Conservation (phyloP, 805 yeast genomes). For the Candida quercuum region DNA sequence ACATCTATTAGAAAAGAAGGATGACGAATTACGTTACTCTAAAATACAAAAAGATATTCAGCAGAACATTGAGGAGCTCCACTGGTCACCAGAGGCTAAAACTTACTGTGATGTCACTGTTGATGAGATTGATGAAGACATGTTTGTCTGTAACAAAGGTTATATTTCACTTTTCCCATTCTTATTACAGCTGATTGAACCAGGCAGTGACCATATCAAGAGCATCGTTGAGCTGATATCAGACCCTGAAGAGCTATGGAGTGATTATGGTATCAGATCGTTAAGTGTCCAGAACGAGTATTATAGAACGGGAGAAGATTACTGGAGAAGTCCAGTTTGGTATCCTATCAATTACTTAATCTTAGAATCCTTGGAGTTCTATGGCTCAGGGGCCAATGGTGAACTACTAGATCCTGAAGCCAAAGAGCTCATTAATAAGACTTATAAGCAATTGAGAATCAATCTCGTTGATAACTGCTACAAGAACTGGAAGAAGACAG, state of each 20-base stretch:
- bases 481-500: conserved; percentile 67
- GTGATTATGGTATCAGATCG: conserved; percentile 75
- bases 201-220: conserved; percentile 40
- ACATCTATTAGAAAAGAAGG: conserved; percentile 46
- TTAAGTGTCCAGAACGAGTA: conserved; percentile 59
- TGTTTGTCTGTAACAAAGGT: conserved; percentile 82
- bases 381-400: conserved; percentile 29
- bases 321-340: conserved; percentile 97
- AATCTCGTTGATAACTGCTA: conserved; percentile 67
- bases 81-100: conserved; percentile 67
- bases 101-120: conserved; percentile 82
- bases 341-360: conserved; percentile 81
- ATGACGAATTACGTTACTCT: conserved; percentile 52
- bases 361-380: conserved; percentile 62
- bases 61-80: conserved; percentile 62
- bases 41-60: conserved; percentile 51
- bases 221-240: conserved; percentile 51
- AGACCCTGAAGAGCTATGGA: conserved; percentile 73
- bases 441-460: conserved; percentile 55
- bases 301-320: conserved; percentile 80
- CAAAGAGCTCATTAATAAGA: conserved; percentile 31
- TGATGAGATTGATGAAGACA: conserved; percentile 65
- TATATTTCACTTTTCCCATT: conserved; percentile 86
- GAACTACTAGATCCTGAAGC: conserved; percentile 25
- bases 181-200: conserved; percentile 57